A percentile compares a stretch with the other conserved stretches of the same genome.
Conservation (phyloP, 2,329 filamentous ascomycete genomes). For the Rhynchosporium secalis region DNA sequence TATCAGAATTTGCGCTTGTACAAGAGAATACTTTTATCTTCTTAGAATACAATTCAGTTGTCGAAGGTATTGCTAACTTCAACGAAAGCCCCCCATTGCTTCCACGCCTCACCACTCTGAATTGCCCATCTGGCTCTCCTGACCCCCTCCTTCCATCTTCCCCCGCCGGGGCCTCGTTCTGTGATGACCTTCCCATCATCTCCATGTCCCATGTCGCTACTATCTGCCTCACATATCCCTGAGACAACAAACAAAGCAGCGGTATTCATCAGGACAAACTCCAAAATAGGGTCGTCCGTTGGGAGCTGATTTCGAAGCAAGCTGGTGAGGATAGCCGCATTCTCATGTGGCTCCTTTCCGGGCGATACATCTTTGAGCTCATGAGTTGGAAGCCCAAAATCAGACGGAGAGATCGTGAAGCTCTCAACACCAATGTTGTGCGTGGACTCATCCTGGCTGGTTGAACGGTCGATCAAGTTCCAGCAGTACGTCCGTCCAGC, state of each 20-base stretch:
- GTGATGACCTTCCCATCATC: conserved; percentile 79
- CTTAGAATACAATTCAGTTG: not conserved
- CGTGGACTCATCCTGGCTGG: conserved; percentile 41
- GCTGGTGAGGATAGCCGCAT: conserved; percentile 77
- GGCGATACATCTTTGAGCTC: conserved; percentile 76
- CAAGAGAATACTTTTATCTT: not conserved
- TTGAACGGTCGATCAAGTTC: conserved; percentile 62
- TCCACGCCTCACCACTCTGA: conserved; percentile 81
- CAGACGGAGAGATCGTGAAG: conserved; percentile 76
- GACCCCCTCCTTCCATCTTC: conserved; percentile 94
- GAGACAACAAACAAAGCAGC: conserved; percentile 83
- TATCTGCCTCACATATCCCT: conserved; percentile 82
- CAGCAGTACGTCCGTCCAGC: conserved; percentile 88
- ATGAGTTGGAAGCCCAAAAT: conserved; percentile 81
- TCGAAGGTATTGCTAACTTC: conserved; percentile 56
- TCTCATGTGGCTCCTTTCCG: conserved; percentile 82
- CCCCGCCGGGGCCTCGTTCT: conserved; percentile 80
- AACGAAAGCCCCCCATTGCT: conserved; percentile 80
- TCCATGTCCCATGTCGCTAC: conserved; percentile 74
- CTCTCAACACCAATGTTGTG: conserved; percentile 62
- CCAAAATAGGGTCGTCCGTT: conserved; percentile 78
- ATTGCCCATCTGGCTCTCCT: conserved; percentile 85
- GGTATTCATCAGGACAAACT: conserved; percentile 94
- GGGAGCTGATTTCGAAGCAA: conserved; percentile 74
- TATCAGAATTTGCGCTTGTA: not conserved